A percentile compares a stretch with the other conserved stretches of the same genome.
These are phyloP conservation scores for Rosa hybrid DNA, from an alignment of 331 rosid species.

Conservation along the genomic window DNA sequence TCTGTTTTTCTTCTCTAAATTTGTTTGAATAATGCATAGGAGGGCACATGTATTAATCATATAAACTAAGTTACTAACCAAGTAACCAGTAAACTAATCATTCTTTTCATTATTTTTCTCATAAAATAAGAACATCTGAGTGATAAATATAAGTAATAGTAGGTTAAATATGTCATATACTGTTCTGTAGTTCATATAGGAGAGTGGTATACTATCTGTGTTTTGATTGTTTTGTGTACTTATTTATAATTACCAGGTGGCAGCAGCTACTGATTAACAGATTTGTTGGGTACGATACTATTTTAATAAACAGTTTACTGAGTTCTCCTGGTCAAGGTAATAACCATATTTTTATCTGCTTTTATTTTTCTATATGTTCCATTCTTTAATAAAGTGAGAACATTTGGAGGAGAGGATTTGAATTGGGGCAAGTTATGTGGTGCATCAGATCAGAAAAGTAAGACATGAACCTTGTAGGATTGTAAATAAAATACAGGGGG, in stretches of 20 bases:
- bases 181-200: background rate
- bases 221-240: constrained; percentile 18
- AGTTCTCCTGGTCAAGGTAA: constrained; percentile 96
- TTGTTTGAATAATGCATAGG: background rate
- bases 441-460: background rate
- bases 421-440: background rate
- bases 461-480: background rate
- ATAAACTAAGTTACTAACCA: too few species aligned
- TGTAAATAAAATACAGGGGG: background rate
- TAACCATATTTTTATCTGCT: background rate
- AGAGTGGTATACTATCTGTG: constrained; percentile 13
- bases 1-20: too few species aligned
- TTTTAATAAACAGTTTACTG: constrained; percentile 91
- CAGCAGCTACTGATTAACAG: constrained; percentile 95
- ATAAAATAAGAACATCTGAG: background rate
- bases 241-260: constrained; percentile 65
- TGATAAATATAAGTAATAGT: background rate
- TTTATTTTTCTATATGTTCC: background rate
- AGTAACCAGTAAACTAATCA: background rate
- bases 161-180: background rate
- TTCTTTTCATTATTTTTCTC: background rate
- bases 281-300: constrained; percentile 97
- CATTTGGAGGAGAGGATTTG: constrained; percentile 5
- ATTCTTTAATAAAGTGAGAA: background rate
- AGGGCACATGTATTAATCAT: background rate